Percentiles rank a stretch among this genome's conserved stretches.
phyloP scores from a whole-genome alignment of 2,329 filamentous ascomycete genomes.

The Xylaria sp. region DNA sequence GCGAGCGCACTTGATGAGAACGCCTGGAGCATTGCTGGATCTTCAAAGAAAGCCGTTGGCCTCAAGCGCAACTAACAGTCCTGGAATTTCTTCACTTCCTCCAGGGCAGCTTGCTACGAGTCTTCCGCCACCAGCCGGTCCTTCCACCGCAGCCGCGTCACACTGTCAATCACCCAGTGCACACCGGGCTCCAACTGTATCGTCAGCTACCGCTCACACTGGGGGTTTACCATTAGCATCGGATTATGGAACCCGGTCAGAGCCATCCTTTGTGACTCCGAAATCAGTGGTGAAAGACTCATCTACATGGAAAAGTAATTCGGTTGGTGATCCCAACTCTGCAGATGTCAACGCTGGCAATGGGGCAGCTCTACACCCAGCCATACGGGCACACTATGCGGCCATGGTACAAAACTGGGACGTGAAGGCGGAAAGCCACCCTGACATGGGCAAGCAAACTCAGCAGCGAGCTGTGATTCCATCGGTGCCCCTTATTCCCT shows the following conservation, averaged over 20 bases:
- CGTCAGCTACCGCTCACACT: constrained; percentile 2
- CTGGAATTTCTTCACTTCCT: constrained; percentile 13
- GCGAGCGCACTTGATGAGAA: constrained; percentile 41
- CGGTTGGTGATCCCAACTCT: constrained; percentile 4
- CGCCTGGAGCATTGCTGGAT: constrained; percentile 35
- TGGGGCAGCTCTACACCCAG: constrained; percentile 28
- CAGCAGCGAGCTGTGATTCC: constrained; percentile 8
- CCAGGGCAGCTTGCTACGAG: constrained; percentile 17
- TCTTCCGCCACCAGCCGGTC: not conserved
- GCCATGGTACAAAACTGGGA: constrained; percentile 28
- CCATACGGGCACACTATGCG: constrained; percentile 31
- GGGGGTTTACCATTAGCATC: not conserved
- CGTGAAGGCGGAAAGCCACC: constrained; percentile 13
- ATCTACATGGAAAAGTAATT: constrained; percentile 7
- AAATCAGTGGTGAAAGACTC: constrained; percentile 1
- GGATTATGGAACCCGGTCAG: constrained; percentile 5
- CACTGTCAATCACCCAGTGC: constrained; percentile 1
- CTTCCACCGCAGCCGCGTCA: not conserved
- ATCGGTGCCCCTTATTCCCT: not conserved
- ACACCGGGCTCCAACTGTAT: not conserved
- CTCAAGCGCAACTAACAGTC: constrained; percentile 11
- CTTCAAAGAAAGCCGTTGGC: constrained; percentile 23
- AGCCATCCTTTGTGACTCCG: constrained; percentile 3
- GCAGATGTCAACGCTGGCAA: constrained; percentile 15
- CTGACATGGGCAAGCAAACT: not conserved